phyloP scores from a whole-genome alignment of 2,329 filamentous ascomycete species.

The Dothiorella sarmentorum region DNA sequence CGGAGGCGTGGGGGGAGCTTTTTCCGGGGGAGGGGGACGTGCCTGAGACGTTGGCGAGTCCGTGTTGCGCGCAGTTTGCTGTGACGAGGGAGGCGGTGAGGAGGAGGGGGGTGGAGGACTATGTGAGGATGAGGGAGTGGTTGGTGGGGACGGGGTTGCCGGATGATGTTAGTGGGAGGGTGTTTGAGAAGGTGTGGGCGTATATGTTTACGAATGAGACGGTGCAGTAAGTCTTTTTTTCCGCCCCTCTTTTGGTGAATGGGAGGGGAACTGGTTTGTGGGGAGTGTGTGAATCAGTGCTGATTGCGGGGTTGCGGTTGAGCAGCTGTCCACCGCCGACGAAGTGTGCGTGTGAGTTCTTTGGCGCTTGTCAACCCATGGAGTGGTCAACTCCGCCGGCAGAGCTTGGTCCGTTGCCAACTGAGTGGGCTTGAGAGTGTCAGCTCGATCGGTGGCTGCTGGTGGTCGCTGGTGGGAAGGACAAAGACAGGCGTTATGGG shows the following conservation, averaged over 20 bases:
- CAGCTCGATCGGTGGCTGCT: background rate
- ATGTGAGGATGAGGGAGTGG: conserved; percentile 19
- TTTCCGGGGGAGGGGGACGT: conserved; percentile 9
- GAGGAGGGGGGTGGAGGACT: background rate
- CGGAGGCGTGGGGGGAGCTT: conserved; percentile 15
- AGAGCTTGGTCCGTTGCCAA: background rate
- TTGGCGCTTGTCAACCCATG: background rate
- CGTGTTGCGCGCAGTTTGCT: conserved; percentile 23
- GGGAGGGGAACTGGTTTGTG: background rate
- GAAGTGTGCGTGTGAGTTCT: background rate
- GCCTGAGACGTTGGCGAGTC: conserved; percentile 17
- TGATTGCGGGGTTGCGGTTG: too few relatives aligned
- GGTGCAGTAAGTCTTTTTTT: conserved; percentile 17
- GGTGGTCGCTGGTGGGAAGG: too few relatives aligned
- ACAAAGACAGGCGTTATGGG: too few relatives aligned
- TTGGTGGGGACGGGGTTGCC: conserved; percentile 11
- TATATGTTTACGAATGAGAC: conserved; percentile 19
- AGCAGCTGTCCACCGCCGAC: background rate
- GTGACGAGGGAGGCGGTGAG: conserved; percentile 19
- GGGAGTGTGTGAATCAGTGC: background rate
- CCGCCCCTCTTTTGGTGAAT: too few relatives aligned
- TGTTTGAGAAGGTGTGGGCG: conserved; percentile 22
- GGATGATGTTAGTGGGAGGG: conserved; percentile 20
- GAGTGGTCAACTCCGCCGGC: background rate
- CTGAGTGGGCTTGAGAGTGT: background rate